Base-by-base conservation (phyloP, 345 rosid species). In the Passiflora organensis region DNA sequence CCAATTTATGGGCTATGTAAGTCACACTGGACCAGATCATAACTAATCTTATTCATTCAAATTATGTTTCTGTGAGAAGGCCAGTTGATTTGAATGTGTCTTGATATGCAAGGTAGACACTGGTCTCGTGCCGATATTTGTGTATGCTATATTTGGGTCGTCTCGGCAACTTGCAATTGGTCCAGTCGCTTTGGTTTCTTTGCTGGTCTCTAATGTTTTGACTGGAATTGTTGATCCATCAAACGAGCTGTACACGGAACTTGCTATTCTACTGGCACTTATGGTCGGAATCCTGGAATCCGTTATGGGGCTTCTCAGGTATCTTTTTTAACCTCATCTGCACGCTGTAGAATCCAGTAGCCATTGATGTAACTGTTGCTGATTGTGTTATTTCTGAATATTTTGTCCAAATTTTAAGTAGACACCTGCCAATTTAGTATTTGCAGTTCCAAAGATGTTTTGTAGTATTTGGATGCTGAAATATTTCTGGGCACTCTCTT, bases 151-250 rank as follows among this genome's bases (percentile, higher is more conserved):
- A 44, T 89, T 94, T 36, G 99, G 99, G 49, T 89, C 97, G 4
- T 94, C 97, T 37, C 95, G 97, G 43, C 99, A 94, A 78, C 88
- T 94, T 71, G 99, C 99, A 42, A 77, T 90, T 65, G 99, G 99
- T 65, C 99, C 99, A 32, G 99, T 94, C 32, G 99, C 97, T 43
- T 82, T 94, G 81, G 97, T 94, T 53, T 94, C 99, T 57, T 90
- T 94, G 56, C 93, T 94, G 9, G 97, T 94, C 47, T 94, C 99
- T 37, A 94, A 89, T 73, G 95, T 84, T 46, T 59, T 94, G 56
- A 59, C 83, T 4, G 86, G 71, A 57, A 79, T 87, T 53, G 88
- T 66, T 61, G 88, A 82, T 65, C 64, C 95, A 17, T 79, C 85
- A 21, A 85, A 75, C 66, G 81, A 77, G 46, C 68, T 83, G 47